phyloP scores from a whole-genome alignment of 2,329 filamentous ascomycete species.

The Pleoardoris graminearum region DNA sequence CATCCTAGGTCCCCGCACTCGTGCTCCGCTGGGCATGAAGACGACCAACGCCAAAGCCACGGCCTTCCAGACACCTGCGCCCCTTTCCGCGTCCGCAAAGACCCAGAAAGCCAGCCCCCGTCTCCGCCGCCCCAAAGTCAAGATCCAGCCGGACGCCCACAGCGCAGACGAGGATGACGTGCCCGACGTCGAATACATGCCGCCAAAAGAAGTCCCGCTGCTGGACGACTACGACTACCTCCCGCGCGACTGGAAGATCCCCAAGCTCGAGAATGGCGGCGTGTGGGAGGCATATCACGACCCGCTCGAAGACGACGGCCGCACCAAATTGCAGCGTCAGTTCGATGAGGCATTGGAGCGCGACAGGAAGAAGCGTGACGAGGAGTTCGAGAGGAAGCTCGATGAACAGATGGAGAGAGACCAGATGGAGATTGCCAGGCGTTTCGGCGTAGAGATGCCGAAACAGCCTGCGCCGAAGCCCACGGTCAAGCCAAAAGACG shows the following conservation, averaged over 20 bases:
- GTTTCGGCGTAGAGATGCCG: conserved; percentile 31
- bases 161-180: conserved; percentile 60
- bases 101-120: conserved; percentile 68
- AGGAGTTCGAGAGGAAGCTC: conserved; percentile 68
- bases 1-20: conserved; percentile 63
- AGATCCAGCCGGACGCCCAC: conserved; percentile 62
- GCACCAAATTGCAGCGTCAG: conserved; percentile 64
- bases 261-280: conserved; percentile 56
- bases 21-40: conserved; percentile 88
- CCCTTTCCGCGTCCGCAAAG: conserved; percentile 62
- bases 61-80: conserved; percentile 67
- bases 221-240: conserved; percentile 69
- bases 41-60: conserved; percentile 91
- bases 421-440: conserved; percentile 53
- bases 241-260: conserved; percentile 57
- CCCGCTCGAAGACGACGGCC: conserved; percentile 68
- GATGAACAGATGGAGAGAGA: conserved; percentile 59
- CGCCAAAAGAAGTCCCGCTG: conserved; percentile 66
- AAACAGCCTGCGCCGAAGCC: conserved; percentile 33
- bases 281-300: conserved; percentile 56
- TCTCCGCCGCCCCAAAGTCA: conserved; percentile 57
- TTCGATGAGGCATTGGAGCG: conserved; percentile 50
- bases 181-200: conserved; percentile 87
- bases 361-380: conserved; percentile 61
- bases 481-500: conserved; percentile 8